A percentile compares a stretch with the other conserved stretches of the same genome.
Conservation (phyloP, 2,329 filamentous ascomycete species). For the Stemphylium lycopersici region DNA sequence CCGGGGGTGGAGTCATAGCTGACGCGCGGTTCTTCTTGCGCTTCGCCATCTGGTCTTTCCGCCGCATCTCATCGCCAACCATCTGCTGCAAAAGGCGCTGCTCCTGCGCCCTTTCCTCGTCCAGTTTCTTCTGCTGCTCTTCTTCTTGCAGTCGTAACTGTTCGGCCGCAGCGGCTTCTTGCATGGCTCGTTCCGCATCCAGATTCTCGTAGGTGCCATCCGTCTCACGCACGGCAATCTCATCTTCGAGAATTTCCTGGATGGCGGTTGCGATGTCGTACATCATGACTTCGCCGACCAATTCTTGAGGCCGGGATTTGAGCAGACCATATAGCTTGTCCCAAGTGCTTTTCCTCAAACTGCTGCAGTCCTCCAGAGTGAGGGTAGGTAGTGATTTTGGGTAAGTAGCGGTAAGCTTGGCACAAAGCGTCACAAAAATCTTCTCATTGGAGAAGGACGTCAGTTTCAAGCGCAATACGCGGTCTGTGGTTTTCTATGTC, state of each 20-base stretch:
- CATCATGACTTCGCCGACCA: slow-evolving; percentile 69
- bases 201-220: slow-evolving; percentile 81
- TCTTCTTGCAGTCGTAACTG: slow-evolving; percentile 57
- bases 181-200: slow-evolving; percentile 84
- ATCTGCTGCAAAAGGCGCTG: slow-evolving; percentile 72
- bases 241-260: slow-evolving; percentile 79
- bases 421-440: slow-evolving; percentile 72
- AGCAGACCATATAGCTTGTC: slow-evolving; percentile 74
- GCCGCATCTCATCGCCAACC: slow-evolving; percentile 74
- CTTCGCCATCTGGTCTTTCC: slow-evolving; percentile 65
- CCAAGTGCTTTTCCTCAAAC: slow-evolving; percentile 72
- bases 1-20: slow-evolving; percentile 40
- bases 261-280: slow-evolving; percentile 66
- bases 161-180: slow-evolving; percentile 73
- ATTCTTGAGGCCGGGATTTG: slow-evolving; percentile 69
- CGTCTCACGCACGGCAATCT: slow-evolving; percentile 76
- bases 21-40: slow-evolving; percentile 61
- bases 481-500: slow-evolving; percentile 74
- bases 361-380: slow-evolving; percentile 67
- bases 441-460: slow-evolving; percentile 76
- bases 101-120: slow-evolving; percentile 66
- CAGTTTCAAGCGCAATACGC: slow-evolving; percentile 80
- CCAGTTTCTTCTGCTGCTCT: slow-evolving; percentile 48
- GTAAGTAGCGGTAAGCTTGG: slow-evolving; percentile 87
- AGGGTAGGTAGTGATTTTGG: slow-evolving; percentile 81